phyloP scores from a whole-genome alignment of 805 yeast species.

The Kazachstania taianensis region DNA sequence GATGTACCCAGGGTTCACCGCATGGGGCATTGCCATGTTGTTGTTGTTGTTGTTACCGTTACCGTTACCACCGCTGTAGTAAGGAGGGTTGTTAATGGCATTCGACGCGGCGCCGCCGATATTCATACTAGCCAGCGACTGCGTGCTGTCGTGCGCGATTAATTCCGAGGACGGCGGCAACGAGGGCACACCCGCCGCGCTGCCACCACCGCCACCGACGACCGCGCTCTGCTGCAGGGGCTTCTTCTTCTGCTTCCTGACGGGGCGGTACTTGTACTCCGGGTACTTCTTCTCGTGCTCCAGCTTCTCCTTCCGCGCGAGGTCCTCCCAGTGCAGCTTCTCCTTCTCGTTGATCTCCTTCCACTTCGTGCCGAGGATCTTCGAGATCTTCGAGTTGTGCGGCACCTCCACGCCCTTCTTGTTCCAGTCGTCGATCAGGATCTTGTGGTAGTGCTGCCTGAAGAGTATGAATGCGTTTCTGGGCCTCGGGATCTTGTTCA shows the following conservation, averaged over 20 bases:
- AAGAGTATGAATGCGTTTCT: slow-evolving; percentile 78
- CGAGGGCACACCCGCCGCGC: background rate
- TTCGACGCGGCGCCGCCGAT: too few relatives aligned
- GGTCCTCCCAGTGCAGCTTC: slow-evolving; percentile 67
- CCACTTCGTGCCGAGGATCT: slow-evolving; percentile 45
- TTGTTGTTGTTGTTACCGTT: too few relatives aligned
- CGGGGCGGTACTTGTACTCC: slow-evolving; percentile 73
- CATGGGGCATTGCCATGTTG: too few relatives aligned
- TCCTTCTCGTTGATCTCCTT: slow-evolving; percentile 39
- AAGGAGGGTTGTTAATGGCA: too few relatives aligned
- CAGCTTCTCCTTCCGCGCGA: slow-evolving; percentile 76
- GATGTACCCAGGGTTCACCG: too few relatives aligned
- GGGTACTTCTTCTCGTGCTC: slow-evolving; percentile 79
- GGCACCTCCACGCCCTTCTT: slow-evolving; percentile 10
- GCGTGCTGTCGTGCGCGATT: too few relatives aligned
- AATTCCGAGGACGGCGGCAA: background rate
- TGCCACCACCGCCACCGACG: background rate
- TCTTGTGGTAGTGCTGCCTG: slow-evolving; percentile 71
- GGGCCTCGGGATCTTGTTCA: slow-evolving; percentile 43
- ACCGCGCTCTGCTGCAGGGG: background rate
- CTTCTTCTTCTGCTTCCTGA: slow-evolving; percentile 7
- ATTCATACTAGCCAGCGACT: too few relatives aligned
- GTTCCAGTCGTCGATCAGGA: slow-evolving; percentile 31
- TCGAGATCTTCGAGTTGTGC: slow-evolving; percentile 38
- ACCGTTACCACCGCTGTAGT: too few relatives aligned